Base-by-base conservation (phyloP, 768 basidiomycete species). In the Boletus subcaerulescens region DNA sequence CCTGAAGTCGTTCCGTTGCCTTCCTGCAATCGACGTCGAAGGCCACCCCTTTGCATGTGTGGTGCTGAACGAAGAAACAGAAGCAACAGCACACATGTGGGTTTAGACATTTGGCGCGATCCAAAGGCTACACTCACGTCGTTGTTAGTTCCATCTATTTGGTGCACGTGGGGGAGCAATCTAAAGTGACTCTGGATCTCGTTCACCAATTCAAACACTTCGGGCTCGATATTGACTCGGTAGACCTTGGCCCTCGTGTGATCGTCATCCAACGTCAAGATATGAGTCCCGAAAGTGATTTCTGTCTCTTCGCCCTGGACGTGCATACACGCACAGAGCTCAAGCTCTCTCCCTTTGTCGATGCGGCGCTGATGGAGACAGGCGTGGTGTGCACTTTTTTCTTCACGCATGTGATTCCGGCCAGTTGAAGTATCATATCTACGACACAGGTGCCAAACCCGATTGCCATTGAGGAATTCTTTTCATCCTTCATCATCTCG, bases 21-120 rank as follows among this genome's bases (percentile, higher is more conserved):
- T 52, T 22, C 63, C 58, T 13, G 48, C 55, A 5, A 29, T 53
- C 18, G 57, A 65, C 8, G 18, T 46, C 38, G 43, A 59, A 6
- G 64, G 63, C 29, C 43, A 44, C 4, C 55, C 55, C 10, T 62
- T 65, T 38, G 52, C 56, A 14, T 64, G 63, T n/a, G 45, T 18
- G 5, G 54, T 62, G 4, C 4, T 60, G 35, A 45, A 26, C 31
- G 63, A 62, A 31, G 48, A 1, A 12, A n/a, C 6, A 5, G n/a
- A 11, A 11, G 31, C 18, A 3, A 32, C 29, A 3, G 49, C 12
- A 35, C 43, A 53, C 41, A 33, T 49, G 62, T 64, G 26, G 15
- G 53, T 36, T 12, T 35, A 12, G 4, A 3, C 5, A 15, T 24
- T 20, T 40, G n/a, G 33, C 0, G 6, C 11, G 10, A 43, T 36